Percentiles rank a stretch among this genome's conserved stretches.
Evolutionary conservation across 495 filamentous ascomycete species (phyloP).

Genomic region (Aspergillus sclerotioniger): DNA sequence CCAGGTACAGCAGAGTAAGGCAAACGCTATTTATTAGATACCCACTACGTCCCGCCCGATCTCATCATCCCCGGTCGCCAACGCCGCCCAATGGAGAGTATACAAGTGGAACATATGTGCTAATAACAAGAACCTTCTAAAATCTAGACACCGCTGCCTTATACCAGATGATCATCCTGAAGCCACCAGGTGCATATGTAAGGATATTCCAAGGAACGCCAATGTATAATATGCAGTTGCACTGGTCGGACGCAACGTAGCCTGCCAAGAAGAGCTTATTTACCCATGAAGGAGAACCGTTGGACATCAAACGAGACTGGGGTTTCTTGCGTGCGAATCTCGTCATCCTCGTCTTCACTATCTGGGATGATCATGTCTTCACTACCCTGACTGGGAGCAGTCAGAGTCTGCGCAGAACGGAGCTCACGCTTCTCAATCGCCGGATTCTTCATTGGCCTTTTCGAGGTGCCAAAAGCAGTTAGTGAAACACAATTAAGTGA

Average conservation of each 20-base stretch:
- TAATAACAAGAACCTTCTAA: neutral
- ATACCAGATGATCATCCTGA: neutral
- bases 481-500: conserved; percentile 31
- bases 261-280: conserved; percentile 21
- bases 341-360: conserved; percentile 56
- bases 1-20: neutral
- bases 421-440: neutral
- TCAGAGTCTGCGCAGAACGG: neutral
- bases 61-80: neutral
- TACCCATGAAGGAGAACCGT: conserved; percentile 50
- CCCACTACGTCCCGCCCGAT: too few relatives aligned
- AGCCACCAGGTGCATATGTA: conserved; percentile 3
- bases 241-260: neutral
- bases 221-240: neutral
- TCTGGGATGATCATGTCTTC: conserved; percentile 74
- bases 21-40: neutral
- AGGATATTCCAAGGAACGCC: conserved; percentile 3
- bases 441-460: neutral
- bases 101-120: neutral
- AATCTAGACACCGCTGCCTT: neutral
- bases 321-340: conserved; percentile 13
- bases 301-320: conserved; percentile 47
- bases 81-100: neutral
- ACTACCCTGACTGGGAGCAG: conserved; percentile 52
- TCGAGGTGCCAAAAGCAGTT: conserved; percentile 2